Percentiles rank a stretch among this genome's conserved stretches.
These are phyloP conservation scores for Melastoma malabathricum DNA, from an alignment of 345 rosid genomes.

Conservation along the genomic window DNA sequence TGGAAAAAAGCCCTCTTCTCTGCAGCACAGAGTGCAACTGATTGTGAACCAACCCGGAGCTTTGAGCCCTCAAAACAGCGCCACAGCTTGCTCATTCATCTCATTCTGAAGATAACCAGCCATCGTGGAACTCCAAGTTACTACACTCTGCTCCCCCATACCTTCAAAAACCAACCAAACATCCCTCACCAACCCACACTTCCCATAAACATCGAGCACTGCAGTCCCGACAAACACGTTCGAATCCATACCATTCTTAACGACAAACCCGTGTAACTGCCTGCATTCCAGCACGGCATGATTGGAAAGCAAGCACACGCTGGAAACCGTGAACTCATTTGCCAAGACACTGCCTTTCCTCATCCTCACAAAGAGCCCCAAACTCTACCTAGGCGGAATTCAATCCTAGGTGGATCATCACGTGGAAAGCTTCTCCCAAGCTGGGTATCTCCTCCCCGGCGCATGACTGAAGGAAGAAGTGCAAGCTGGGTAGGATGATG, in stretches of 20 bases:
- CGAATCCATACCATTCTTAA: constrained; percentile 34
- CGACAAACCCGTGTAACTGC: constrained; percentile 50
- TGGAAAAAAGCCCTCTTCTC: constrained; percentile 47
- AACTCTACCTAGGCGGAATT: constrained; percentile 23
- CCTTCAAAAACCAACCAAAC: constrained; percentile 40
- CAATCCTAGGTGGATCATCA: constrained; percentile 25
- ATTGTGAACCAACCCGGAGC: constrained; percentile 27
- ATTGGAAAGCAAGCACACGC: constrained; percentile 48
- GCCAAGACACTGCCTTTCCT: constrained; percentile 25
- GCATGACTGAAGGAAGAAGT: background rate
- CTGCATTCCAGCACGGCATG: constrained; percentile 30
- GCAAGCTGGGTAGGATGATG: no score
- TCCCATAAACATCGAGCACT: constrained; percentile 69
- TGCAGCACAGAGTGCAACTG: constrained; percentile 51
- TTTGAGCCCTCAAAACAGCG: constrained; percentile 29
- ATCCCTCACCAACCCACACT: constrained; percentile 39
- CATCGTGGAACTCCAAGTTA: constrained; percentile 83
- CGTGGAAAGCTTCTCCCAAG: constrained; percentile 29
- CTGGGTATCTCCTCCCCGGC: no score
- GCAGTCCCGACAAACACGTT: constrained; percentile 60
- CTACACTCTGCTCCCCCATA: constrained; percentile 51
- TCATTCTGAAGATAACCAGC: constrained; percentile 63
- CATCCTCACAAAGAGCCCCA: constrained; percentile 37
- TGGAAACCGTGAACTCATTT: constrained; percentile 60
- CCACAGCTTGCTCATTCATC: constrained; percentile 56